These are phyloP conservation scores for Russula sp. DNA, from an alignment of 768 basidiomycete species.

Conservation along the genomic window DNA sequence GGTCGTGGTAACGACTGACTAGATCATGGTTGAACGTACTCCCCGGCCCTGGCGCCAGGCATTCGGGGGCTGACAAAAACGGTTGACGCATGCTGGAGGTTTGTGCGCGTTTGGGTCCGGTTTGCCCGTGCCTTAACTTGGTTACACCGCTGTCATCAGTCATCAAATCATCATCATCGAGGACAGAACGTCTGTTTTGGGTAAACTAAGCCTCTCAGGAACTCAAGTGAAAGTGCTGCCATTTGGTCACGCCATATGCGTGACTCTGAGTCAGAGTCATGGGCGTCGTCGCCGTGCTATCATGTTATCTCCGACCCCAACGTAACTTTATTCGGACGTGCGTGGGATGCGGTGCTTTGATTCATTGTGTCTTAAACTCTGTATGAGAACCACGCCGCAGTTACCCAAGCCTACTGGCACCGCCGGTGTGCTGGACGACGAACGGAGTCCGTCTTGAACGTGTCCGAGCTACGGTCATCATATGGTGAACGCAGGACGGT, in stretches of 20 bases:
- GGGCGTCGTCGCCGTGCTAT: not conserved
- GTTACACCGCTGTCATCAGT: too few relatives aligned
- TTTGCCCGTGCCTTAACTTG: too few relatives aligned
- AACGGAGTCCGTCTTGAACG: not conserved
- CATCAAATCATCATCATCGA: too few relatives aligned
- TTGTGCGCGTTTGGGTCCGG: too few relatives aligned
- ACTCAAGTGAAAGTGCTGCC: too few relatives aligned
- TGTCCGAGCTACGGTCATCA: not conserved
- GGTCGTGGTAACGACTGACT: not conserved
- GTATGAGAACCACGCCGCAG: not conserved
- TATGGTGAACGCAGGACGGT: too few relatives aligned
- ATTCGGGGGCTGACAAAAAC: slow-evolving; percentile 7
- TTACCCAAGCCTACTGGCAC: not conserved
- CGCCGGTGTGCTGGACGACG: not conserved
- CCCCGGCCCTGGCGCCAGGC: not conserved
- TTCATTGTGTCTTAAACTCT: not conserved
- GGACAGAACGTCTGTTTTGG: too few relatives aligned
- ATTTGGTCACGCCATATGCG: too few relatives aligned
- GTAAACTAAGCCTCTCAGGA: too few relatives aligned
- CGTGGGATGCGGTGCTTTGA: slow-evolving; percentile 2
- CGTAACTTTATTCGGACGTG: not conserved
- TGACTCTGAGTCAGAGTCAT: too few relatives aligned
- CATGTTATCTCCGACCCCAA: not conserved
- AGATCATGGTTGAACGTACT: slow-evolving; percentile 6
- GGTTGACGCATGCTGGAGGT: too few relatives aligned